Percentiles rank a stretch among this genome's conserved stretches.
phyloP scores from a whole-genome alignment of 257 asterid species.

The Ehretia macrophylla region DNA sequence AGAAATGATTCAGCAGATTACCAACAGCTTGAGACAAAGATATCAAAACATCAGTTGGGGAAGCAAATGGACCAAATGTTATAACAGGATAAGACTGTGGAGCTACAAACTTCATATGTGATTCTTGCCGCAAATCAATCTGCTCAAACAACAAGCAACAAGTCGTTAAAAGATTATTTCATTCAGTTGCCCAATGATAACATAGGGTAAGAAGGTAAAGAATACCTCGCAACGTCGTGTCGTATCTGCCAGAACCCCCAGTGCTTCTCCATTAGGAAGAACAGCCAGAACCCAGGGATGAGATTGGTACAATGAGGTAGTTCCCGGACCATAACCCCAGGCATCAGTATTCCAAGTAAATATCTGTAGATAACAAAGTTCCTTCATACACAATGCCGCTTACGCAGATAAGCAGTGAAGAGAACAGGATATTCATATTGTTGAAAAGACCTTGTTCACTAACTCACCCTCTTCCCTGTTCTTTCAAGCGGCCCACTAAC shows the following conservation, averaged over 20 bases:
- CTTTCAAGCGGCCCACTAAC: constrained; percentile 83
- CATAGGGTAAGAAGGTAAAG: constrained; percentile 10
- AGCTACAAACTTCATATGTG: constrained; percentile 54
- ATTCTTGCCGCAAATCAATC: constrained; percentile 81
- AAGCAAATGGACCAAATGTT: constrained; percentile 90
- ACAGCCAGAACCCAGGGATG: constrained; percentile 97
- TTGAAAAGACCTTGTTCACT: background rate
- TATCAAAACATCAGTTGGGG: constrained; percentile 76
- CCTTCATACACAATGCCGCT: background rate
- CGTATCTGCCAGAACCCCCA: constrained; percentile 96
- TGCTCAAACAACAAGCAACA: constrained; percentile 30
- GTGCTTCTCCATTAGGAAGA: constrained; percentile 82
- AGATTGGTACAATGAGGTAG: constrained; percentile 93
- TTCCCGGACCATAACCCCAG: constrained; percentile 88
- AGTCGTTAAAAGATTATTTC: constrained; percentile 11
- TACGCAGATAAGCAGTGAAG: too few species aligned
- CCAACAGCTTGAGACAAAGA: constrained; percentile 79
- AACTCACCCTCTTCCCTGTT: constrained; percentile 85
- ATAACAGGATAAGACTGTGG: constrained; percentile 63
- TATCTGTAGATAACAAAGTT: constrained; percentile 37
- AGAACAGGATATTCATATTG: too few species aligned
- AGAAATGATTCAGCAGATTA: constrained; percentile 25
- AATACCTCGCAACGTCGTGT: constrained; percentile 85
- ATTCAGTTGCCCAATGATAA: background rate
- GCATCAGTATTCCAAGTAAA: constrained; percentile 96